Conservation (phyloP, 139 green algal genomes). For the Picochlorum sp. region DNA sequence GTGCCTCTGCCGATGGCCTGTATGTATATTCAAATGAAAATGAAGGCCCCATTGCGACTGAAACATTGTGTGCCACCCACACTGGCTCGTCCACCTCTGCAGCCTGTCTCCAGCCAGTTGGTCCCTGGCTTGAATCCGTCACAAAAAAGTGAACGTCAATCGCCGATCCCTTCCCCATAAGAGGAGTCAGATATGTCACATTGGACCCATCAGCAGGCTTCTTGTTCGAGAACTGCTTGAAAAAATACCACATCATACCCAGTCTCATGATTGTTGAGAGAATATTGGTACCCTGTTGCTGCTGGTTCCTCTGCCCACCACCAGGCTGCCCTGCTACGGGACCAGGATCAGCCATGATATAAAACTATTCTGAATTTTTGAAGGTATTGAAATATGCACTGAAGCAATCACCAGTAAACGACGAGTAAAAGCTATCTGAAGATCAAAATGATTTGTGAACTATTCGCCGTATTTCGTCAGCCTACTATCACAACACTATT, state of each 20-base stretch:
- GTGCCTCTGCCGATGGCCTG: constrained; percentile 42
- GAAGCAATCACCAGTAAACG: no score
- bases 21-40: constrained; percentile 17
- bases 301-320: background rate
- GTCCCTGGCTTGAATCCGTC: constrained; percentile 1
- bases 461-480: no score
- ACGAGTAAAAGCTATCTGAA: no score
- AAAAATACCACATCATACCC: constrained; percentile 53
- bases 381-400: no score
- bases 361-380: no score
- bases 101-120: background rate
- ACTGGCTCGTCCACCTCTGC: constrained; percentile 4
- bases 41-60: background rate
- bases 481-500: no score
- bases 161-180: constrained; percentile 9
- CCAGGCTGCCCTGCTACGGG: background rate
- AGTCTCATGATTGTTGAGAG: constrained; percentile 37
- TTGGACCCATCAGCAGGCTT: background rate
- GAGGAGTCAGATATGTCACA: background rate
- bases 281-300: constrained; percentile 14
- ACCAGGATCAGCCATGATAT: no score
- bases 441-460: no score
- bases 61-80: constrained; percentile 18
- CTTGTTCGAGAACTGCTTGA: constrained; percentile 17
- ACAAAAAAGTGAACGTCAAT: constrained; percentile 29